Evolutionary conservation across 768 basidiomycete species (phyloP), one percentile per base, ranked within the genome.

Genomic region (Macrolepiota albuminosa): DNA sequence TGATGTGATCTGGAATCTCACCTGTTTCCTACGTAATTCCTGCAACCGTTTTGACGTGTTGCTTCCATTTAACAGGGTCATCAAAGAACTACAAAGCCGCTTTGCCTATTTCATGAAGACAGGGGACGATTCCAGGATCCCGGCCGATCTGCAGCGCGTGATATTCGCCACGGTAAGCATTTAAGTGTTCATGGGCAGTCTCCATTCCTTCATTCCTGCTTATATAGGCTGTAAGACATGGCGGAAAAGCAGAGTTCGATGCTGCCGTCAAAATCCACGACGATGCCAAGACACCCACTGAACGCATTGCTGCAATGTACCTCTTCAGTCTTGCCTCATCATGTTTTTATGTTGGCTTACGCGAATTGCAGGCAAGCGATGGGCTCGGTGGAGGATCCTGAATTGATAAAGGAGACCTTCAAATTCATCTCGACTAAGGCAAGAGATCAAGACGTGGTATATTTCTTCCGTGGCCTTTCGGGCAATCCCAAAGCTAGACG

Each of bases 71-170:
- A 40, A 16, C 68, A 95, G 91, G 50, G 88, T 91, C n/a, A 71
- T 96, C 63, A 76, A 81, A 50, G 89, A 93, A 68, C 76, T 96
- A 54, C 75, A 79, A 65, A 73, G 74, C 29, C 86, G 91, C 57
- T 98, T 97, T 77, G 74, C 77, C 39, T 74, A 82, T 33, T 93
- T 86, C 69, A 71, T 88, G 66, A 79, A 83, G 60, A 89, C 85
- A 14, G 84, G 84, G 8, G 90, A 96, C 68, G 84, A 88, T 65
- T 87, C 87, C 0, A 77, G 72, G 56, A 91, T 98, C 64, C 91
- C 93, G 7, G 81, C 85, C 31, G 95, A 98, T 73, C 73, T 98
- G 49, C 81, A 88, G 64, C 67, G 76, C 33, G 73, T 79, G 45
- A 83, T 84, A 45, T 87, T 79, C 70, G 65, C 69, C 33, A 77